Evolutionary conservation across 139 green algal species (phyloP), one percentile per base, ranked within the genome.

Genomic region (Chloropicon primus): DNA sequence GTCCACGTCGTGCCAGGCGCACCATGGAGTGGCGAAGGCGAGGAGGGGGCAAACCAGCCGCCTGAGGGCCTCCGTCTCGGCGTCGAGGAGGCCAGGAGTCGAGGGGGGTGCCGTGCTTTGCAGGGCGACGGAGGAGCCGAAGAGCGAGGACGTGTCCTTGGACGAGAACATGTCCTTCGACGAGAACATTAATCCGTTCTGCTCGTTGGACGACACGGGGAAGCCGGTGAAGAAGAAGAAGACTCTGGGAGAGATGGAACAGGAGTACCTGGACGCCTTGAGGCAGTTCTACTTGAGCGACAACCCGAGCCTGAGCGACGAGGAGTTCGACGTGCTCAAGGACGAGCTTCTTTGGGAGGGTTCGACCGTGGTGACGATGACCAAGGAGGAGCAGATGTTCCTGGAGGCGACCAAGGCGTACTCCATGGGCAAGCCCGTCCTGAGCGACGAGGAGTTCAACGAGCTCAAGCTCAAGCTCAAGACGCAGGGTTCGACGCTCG

Each of bases 401-500:
- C 85, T 97, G 76, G 91, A 97, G 78, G 91, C 91, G 0, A 86
- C 84, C 1, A 80, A 87, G 77, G 89, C 89, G 0, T 93, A 89
- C 79, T 71, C 77, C 25, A 79, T 27, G 24, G 91, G 91, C 77
- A 89, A 90, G 75, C 86, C 89, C 10, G 88, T 96, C 71, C 81
- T 97, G 84, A 80, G 71, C 0, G 92, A 97, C 79, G 86, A 88
- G 23, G 90, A 96, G 22, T 97, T 91, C 28, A 90, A 97, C 29
- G 77, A 76, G 0, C 89, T 97, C 21, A 93, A 93, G 78, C 75
- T 72, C 0, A 27, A 90, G 76, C 86, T 96, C 1, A 87, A 84
- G 75, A 78, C 82, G 25, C 25, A 81, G 26, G 74, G 72, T 28
- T 41, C 25, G 5, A 27, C 25, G 25, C 54, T 85, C 25, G 80